phyloP scores from a whole-genome alignment of 2,329 filamentous ascomycete genomes.

The Pseudopithomyces maydicus region DNA sequence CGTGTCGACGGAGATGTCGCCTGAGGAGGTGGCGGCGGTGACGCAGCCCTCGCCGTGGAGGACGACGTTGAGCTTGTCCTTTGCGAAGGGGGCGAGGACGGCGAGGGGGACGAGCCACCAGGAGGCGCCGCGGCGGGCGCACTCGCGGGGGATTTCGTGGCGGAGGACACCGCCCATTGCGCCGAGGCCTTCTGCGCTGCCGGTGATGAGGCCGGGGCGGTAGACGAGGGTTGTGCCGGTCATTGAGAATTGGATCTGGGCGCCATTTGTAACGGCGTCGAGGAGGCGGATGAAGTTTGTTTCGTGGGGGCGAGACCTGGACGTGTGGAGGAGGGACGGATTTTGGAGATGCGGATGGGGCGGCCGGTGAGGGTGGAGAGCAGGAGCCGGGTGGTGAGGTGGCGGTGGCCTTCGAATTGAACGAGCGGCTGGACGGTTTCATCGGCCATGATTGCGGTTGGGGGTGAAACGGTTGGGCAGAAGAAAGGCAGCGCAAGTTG shows the following conservation, averaged over 20 bases:
- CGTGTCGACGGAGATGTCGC: conserved; percentile 89
- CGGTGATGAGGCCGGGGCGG: conserved; percentile 89
- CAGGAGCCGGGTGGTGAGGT: conserved; percentile 81
- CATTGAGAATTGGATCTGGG: conserved; percentile 92
- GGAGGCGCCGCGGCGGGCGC: conserved; percentile 79
- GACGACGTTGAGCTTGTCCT: conserved; percentile 85
- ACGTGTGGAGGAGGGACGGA: conserved; percentile 83
- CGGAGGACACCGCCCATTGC: conserved; percentile 75
- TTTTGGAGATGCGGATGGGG: conserved; percentile 89
- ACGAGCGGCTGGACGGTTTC: conserved; percentile 56
- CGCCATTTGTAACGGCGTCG: conserved; percentile 93
- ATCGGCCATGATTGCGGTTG: conserved; percentile 21
- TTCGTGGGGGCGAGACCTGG: conserved; percentile 92
- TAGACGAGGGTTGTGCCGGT: conserved; percentile 93
- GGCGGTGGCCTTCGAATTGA: conserved; percentile 82
- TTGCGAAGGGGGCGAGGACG: conserved; percentile 89
- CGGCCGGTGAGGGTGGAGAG: conserved; percentile 90
- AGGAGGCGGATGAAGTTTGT: conserved; percentile 94
- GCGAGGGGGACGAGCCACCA: conserved; percentile 93
- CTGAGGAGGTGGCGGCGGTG: conserved; percentile 79
- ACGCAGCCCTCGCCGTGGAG: conserved; percentile 93
- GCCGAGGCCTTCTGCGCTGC: conserved; percentile 76
- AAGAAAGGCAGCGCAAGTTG: not conserved
- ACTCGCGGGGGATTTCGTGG: conserved; percentile 78
- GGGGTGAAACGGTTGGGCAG: not conserved